Evolutionary conservation across 768 basidiomycete species (phyloP).

Genomic region (Trametes villosa): DNA sequence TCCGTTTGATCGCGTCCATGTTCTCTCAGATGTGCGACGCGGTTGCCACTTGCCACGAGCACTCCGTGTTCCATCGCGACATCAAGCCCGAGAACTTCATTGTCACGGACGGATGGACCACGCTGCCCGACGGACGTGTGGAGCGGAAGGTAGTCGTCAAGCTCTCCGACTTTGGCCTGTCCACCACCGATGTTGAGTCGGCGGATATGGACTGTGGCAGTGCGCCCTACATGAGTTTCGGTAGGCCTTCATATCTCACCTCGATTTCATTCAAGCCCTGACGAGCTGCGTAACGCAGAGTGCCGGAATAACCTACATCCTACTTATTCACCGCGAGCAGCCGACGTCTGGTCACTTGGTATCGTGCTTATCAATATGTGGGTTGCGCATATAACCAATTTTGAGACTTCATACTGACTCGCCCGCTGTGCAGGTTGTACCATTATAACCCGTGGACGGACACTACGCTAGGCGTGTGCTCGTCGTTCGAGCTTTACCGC

Average conservation of each 20-base stretch:
- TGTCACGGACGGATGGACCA: conserved; percentile 79
- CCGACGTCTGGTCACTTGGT: conserved; percentile 98
- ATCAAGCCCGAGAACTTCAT: conserved; percentile 99
- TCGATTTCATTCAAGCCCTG: conserved; percentile 19
- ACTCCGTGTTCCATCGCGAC: conserved; percentile 92
- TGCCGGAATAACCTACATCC: conserved; percentile 98
- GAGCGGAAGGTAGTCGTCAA: conserved; percentile 95
- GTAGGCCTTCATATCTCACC: conserved; percentile 47
- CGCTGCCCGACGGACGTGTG: conserved; percentile 55
- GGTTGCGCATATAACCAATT: conserved; percentile 33
- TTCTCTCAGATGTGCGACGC: conserved; percentile 99
- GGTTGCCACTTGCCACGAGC: conserved; percentile 90
- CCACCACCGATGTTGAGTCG: conserved; percentile 85
- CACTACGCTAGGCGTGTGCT: conserved; percentile 78
- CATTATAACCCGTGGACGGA: conserved; percentile 99
- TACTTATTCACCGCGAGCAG: conserved; percentile 90
- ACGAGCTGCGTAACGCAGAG: conserved; percentile 52
- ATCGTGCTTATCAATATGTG: conserved; percentile 99
- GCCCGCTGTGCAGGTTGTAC: conserved; percentile 68
- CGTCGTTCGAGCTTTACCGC: conserved; percentile 82
- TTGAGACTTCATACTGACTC: conserved; percentile 11
- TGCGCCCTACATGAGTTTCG: conserved; percentile 98
- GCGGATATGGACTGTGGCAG: conserved; percentile 99
- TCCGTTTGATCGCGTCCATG: conserved; percentile 95
- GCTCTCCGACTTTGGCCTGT: conserved; percentile 94